Percentiles rank a stretch among this genome's conserved stretches.
phyloP scores from a whole-genome alignment of 2,329 filamentous ascomycete species.

The Davidsoniella virescens region DNA sequence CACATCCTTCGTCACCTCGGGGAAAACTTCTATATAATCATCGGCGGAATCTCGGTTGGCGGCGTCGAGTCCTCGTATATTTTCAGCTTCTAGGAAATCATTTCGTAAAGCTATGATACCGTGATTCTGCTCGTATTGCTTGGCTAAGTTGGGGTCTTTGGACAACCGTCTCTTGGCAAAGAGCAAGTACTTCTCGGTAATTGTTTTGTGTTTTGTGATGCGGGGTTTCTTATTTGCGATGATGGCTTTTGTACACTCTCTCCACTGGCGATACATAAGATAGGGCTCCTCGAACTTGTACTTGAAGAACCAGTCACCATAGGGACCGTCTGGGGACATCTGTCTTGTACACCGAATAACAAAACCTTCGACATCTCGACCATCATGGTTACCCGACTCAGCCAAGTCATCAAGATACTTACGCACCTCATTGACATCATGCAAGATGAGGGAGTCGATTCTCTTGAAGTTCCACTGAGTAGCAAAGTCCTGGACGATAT shows the following conservation, averaged over 20 bases:
- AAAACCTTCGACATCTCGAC: conserved; percentile 90
- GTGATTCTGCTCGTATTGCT: conserved; percentile 71
- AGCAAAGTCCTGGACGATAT: conserved; percentile 76
- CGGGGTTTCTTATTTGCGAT: conserved; percentile 60
- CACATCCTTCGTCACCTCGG: conserved; percentile 47
- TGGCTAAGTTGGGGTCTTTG: conserved; percentile 48
- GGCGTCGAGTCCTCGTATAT: conserved; percentile 76
- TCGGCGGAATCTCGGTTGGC: conserved; percentile 52
- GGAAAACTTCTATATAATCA: conserved; percentile 24
- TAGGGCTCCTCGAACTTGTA: conserved; percentile 99
- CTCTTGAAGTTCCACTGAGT: conserved; percentile 88
- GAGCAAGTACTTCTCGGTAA: conserved; percentile 79
- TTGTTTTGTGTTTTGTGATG: conserved; percentile 71
- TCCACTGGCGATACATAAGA: conserved; percentile 96
- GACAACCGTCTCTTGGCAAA: conserved; percentile 64
- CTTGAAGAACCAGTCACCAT: conserved; percentile 98
- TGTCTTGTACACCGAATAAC: conserved; percentile 76
- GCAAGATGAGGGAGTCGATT: conserved; percentile 61
- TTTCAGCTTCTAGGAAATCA: conserved; percentile 69
- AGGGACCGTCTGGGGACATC: conserved; percentile 36
- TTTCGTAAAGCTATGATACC: conserved; percentile 86
- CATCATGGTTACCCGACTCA: conserved; percentile 76
- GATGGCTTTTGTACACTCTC: conserved; percentile 84
- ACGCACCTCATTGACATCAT: conserved; percentile 59
- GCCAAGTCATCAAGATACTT: conserved; percentile 69